These are phyloP conservation scores for Penicillium coffeae DNA, from an alignment of 495 filamentous ascomycete species.

Conservation along the genomic window DNA sequence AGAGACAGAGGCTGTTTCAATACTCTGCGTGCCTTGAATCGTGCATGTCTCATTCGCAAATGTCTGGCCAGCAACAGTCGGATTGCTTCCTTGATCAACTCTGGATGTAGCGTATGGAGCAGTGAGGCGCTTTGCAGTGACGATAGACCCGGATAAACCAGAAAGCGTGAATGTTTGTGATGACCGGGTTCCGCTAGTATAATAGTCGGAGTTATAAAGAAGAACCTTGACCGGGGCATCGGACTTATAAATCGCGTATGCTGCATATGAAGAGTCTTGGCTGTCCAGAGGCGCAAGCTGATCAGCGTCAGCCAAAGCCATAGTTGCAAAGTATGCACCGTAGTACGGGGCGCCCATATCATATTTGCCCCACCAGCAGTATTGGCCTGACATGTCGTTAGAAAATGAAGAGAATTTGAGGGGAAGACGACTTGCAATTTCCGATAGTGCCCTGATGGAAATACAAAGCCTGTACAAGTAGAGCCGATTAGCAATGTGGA, in stretches of 20 bases:
- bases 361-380: conserved; percentile 58
- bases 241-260: conserved; percentile 48
- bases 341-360: conserved; percentile 56
- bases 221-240: conserved; percentile 40
- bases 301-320: conserved; percentile 48
- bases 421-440: conserved; percentile 31
- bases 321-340: conserved; percentile 53
- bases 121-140: conserved; percentile 53
- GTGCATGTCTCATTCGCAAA: conserved; percentile 53
- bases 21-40: conserved; percentile 37
- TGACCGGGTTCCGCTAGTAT: conserved; percentile 40
- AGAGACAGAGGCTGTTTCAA: conserved; percentile 36
- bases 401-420: not conserved
- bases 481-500: no score
- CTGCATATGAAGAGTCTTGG: conserved; percentile 46
- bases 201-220: conserved; percentile 59
- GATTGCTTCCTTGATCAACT: conserved; percentile 44
- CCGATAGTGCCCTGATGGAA: conserved; percentile 63
- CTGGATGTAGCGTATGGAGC: conserved; percentile 46
- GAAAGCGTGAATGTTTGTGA: conserved; percentile 44
- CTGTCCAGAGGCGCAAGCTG: conserved; percentile 49
- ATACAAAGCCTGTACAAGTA: conserved; percentile 40
- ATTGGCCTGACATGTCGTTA: conserved; percentile 37
- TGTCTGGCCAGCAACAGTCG: conserved; percentile 50
- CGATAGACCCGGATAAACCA: conserved; percentile 32